Percentiles rank a stretch among this genome's conserved stretches.
Evolutionary conservation across 169 alveolate species (phyloP).

Genomic region (Ichthyophthirius multifiliis): DNA sequence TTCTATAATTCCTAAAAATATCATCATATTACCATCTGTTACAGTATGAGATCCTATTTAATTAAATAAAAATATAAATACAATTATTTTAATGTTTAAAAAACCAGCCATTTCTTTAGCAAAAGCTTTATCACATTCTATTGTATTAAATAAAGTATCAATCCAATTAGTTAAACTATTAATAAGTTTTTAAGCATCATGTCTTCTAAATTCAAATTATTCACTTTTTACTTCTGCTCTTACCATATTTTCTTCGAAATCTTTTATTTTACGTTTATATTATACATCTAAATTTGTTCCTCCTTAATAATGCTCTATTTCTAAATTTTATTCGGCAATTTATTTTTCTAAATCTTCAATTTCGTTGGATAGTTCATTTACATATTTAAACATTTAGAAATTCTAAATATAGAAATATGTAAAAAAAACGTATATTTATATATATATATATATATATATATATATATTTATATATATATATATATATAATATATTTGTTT

Average conservation of each 20-base stretch:
- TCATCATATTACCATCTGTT: slow-evolving; percentile 72
- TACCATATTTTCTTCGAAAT: slow-evolving; percentile 73
- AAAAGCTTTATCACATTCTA: slow-evolving; percentile 65
- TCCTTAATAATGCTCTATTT: slow-evolving; percentile 38
- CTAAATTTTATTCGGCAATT: slow-evolving; percentile 57
- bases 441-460: no score
- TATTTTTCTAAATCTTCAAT: slow-evolving; percentile 81
- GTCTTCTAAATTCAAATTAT: slow-evolving; percentile 70
- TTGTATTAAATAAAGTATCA: slow-evolving; percentile 58
- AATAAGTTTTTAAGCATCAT: slow-evolving; percentile 58
- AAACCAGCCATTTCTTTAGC: slow-evolving; percentile 50
- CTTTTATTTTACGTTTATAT: slow-evolving; percentile 65
- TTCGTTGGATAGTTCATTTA: slow-evolving; percentile 81
- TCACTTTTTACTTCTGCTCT: slow-evolving; percentile 73
- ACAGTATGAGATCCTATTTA: slow-evolving; percentile 69
- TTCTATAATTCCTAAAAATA: slow-evolving; percentile 60
- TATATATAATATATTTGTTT: background rate
- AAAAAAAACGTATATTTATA: no score
- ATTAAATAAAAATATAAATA: background rate
- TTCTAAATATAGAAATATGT: no score
- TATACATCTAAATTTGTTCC: slow-evolving; percentile 42
- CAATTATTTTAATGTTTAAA: background rate
- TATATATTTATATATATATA: background rate
- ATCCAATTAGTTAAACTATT: slow-evolving; percentile 64
- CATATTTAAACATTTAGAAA: slow-evolving; percentile 81